These are phyloP conservation scores for Phascolomyces articulosus DNA, from an alignment of 371 early-diverging fungal genomes.

Conservation along the genomic window DNA sequence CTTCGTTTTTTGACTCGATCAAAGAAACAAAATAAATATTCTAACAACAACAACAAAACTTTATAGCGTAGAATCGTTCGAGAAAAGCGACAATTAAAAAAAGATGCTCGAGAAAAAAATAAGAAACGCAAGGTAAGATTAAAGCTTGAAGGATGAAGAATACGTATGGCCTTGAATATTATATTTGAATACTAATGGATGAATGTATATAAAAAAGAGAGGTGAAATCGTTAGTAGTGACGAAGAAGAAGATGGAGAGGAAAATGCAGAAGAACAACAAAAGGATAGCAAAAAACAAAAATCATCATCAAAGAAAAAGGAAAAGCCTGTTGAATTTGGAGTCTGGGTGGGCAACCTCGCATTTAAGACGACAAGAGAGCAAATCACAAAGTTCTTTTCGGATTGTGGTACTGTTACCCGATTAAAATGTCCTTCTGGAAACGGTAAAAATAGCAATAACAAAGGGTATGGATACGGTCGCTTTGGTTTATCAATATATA, in stretches of 20 bases:
- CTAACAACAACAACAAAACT: too few relatives aligned
- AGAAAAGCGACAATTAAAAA: conserved; percentile 50
- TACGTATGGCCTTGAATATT: neutral
- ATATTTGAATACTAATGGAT: too few relatives aligned
- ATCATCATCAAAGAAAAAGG: conserved; percentile 38
- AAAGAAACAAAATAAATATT: neutral
- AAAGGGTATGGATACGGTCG: conserved; percentile 62
- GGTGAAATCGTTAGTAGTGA: conserved; percentile 6
- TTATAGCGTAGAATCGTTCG: conserved; percentile 39
- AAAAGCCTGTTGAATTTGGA: conserved; percentile 41
- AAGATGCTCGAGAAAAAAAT: conserved; percentile 42
- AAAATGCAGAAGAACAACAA: conserved; percentile 23
- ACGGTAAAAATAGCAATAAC: conserved; percentile 56
- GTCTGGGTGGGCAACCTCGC: conserved; percentile 82
- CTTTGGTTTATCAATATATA: too few relatives aligned
- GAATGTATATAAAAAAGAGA: neutral
- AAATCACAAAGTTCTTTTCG: conserved; percentile 60
- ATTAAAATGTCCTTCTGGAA: conserved; percentile 63
- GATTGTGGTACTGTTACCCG: conserved; percentile 69
- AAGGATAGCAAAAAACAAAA: conserved; percentile 21
- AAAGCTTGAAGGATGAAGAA: neutral
- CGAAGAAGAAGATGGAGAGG: conserved; percentile 21
- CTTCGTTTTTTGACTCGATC: neutral
- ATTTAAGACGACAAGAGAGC: conserved; percentile 58
- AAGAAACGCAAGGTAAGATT: conserved; percentile 48